Percentiles rank a stretch among this genome's conserved stretches.
Evolutionary conservation across 2,329 filamentous ascomycete genomes (phyloP).

Genomic region (Colletotrichum truncatum): DNA sequence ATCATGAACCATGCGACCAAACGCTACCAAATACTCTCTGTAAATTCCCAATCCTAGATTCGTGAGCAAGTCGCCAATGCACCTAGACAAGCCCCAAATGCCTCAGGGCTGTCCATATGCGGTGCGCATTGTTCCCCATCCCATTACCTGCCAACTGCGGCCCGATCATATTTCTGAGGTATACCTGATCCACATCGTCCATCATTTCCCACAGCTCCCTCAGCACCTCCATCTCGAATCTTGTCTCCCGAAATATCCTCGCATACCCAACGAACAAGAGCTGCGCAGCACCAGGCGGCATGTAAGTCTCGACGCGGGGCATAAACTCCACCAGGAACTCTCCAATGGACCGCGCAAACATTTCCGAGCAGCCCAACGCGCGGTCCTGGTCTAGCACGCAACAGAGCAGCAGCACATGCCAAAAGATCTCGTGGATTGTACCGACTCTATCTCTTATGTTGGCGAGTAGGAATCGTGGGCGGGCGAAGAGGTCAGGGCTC

Average conservation of each 20-base stretch:
- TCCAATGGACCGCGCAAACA: constrained; percentile 35
- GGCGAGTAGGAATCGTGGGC: constrained; percentile 15
- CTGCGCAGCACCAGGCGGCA: constrained; percentile 11
- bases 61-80: not conserved
- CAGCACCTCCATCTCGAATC: constrained; percentile 16
- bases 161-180: constrained; percentile 7
- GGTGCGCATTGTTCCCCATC: constrained; percentile 15
- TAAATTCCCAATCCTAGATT: too few species aligned
- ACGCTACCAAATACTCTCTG: too few species aligned
- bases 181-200: constrained; percentile 9
- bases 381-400: constrained; percentile 37
- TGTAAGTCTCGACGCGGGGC: constrained; percentile 18
- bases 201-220: constrained; percentile 25
- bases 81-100: constrained; percentile 17
- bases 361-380: constrained; percentile 38
- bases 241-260: constrained; percentile 23
- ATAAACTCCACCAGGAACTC: constrained; percentile 36
- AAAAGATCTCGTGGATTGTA: constrained; percentile 20
- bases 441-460: constrained; percentile 5
- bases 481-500: constrained; percentile 10
- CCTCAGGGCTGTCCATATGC: constrained; percentile 24
- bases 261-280: constrained; percentile 24
- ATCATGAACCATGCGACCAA: too few species aligned
- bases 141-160: constrained; percentile 15
- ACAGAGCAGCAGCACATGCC: constrained; percentile 35